phyloP scores from a whole-genome alignment of 2,329 filamentous ascomycete species.

The Colletotrichum lupini region DNA sequence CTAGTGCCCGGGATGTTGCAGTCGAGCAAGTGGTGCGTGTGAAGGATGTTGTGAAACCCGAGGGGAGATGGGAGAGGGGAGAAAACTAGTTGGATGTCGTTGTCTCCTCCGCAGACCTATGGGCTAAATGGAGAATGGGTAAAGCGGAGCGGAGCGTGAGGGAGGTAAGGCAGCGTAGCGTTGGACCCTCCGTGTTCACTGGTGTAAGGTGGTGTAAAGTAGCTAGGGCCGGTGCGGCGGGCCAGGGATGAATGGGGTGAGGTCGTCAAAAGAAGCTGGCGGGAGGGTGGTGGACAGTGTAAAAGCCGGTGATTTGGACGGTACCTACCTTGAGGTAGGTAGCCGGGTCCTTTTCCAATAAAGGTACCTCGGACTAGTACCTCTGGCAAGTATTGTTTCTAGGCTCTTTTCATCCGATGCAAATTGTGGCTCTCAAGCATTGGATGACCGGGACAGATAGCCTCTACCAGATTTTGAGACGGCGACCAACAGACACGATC shows the following conservation, averaged over 20 bases:
- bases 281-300: not conserved
- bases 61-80: constrained; percentile 11
- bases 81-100: constrained; percentile 24
- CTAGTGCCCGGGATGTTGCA: constrained; percentile 24
- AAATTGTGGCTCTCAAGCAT: not conserved
- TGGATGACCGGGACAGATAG: not conserved
- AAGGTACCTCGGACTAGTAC: too few species aligned
- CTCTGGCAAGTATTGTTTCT: too few species aligned
- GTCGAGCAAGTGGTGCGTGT: constrained; percentile 16
- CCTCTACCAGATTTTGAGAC: too few species aligned
- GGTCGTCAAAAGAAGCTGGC: not conserved
- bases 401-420: too few species aligned
- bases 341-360: too few species aligned
- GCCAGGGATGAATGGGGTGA: constrained; percentile 2
- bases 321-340: not conserved
- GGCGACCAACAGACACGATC: too few species aligned
- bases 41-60: constrained; percentile 20
- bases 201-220: not conserved
- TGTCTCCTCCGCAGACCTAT: constrained; percentile 24
- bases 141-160: constrained; percentile 17
- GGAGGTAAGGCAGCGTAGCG: constrained; percentile 3
- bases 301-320: not conserved
- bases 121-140: constrained; percentile 17
- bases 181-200: not conserved
- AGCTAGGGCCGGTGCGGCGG: not conserved